phyloP scores from a whole-genome alignment of 768 basidiomycete genomes.

The Pulveroboletus sp. region DNA sequence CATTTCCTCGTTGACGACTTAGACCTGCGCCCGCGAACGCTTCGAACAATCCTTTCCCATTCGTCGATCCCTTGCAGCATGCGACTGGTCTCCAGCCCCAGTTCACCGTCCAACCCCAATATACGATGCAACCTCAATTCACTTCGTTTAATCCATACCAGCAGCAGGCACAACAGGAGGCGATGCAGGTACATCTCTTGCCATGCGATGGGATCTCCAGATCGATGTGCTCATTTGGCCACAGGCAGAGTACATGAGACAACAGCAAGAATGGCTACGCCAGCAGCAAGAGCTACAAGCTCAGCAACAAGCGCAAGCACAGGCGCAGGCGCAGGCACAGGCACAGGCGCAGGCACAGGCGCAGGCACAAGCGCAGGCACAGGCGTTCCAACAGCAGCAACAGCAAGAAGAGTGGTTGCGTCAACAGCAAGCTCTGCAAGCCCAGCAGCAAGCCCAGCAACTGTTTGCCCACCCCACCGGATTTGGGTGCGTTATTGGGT shows the following conservation, averaged over 20 bases:
- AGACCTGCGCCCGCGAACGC: conserved; percentile 32
- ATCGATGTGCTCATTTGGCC: conserved; percentile 8
- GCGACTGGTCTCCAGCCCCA: conserved; percentile 64
- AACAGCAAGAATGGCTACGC: conserved; percentile 66
- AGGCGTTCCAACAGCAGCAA: conserved; percentile 43
- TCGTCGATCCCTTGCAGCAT: conserved; percentile 57
- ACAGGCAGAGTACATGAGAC: conserved; percentile 42
- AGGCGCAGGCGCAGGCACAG: conserved; percentile 35
- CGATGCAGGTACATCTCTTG: conserved; percentile 49
- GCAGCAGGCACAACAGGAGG: conserved; percentile 90
- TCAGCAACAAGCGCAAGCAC: conserved; percentile 42
- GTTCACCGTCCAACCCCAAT: conserved; percentile 76
- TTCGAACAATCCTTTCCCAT: conserved; percentile 55
- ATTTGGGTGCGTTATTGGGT: conserved; percentile 52
- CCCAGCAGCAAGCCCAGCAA: conserved; percentile 41
- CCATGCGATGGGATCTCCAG: not conserved
- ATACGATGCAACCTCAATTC: conserved; percentile 73
- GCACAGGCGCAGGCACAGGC: too few species aligned
- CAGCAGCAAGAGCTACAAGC: conserved; percentile 55
- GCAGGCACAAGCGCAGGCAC: conserved; percentile 31
- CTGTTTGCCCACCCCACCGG: conserved; percentile 66
- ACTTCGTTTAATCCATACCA: conserved; percentile 93
- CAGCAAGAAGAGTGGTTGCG: conserved; percentile 57
- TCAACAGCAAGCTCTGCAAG: conserved; percentile 55
- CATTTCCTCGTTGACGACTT: not conserved